Base-by-base conservation (phyloP, 2,329 filamentous ascomycete genomes). In the Pseudogymnoascus sp. region DNA sequence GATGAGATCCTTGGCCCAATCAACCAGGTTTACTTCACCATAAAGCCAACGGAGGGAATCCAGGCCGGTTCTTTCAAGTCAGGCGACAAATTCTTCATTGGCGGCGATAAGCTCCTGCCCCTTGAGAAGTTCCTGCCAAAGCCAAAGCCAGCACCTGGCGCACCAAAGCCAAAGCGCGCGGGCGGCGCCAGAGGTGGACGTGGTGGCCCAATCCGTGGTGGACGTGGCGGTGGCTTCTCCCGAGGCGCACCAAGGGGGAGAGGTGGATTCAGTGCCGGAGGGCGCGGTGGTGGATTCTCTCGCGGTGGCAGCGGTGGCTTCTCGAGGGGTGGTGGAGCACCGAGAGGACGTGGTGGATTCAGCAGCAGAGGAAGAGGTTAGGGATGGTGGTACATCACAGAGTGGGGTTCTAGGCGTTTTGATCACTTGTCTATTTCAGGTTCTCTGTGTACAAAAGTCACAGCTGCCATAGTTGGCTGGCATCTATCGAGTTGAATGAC, bases 11-110 rank as follows among this genome's bases (percentile, higher is more conserved):
- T 99, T 69, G 94, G 94, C 63, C 93, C 94, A 66, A 90, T 99
- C 78, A 97, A 96, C 83, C 89, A 97, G 78, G 91, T 97, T 72
- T 96, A 89, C 82, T 99, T 99, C 83, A 97, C 93, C 72, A 89
- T 99, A 77, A 97, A 97, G 81, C 92, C 93, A 61, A 87, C 91
- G 74, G 93, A 97, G 75, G 94, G 94, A 71, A 97, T 99, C 75
- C 90, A 96, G 77, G 92, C 94, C 65, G 85, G 87, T 64, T 94
- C 90, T 41, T 99, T 97, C 87, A 96, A 97, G 81, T 79, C 87
- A 66, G 94, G 94, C 74, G 94, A 97, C 82, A 96, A 95, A 80
- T 95, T 99, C 79, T 99, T 87, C 81, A 96, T 97, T 73, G 90
- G 88, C 70, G 85, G 87, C 72, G 94, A 97, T 80, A 99, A 97